These are phyloP conservation scores for Phytopythium aichiense DNA, from an alignment of 352 stramenopile species.

Conservation along the genomic window DNA sequence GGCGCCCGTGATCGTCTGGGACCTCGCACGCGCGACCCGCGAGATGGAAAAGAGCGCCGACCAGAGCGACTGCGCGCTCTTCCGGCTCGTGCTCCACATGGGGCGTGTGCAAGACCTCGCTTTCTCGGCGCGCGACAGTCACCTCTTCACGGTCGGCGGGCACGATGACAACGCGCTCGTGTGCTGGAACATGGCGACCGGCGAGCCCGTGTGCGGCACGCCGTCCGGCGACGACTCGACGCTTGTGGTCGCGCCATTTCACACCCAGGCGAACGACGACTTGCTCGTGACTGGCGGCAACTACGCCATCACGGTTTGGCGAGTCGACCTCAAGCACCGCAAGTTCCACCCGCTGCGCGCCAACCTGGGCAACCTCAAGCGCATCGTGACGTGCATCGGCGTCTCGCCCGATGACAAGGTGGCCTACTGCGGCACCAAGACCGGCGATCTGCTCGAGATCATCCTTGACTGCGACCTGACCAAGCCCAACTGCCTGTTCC, in stretches of 20 bases:
- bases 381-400: slow-evolving; percentile 91
- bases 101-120: slow-evolving; percentile 91
- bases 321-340: slow-evolving; percentile 81
- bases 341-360: slow-evolving; percentile 94
- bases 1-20: slow-evolving; percentile 94
- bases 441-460: slow-evolving; percentile 95
- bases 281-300: slow-evolving; percentile 94
- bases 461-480: slow-evolving; percentile 93
- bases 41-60: slow-evolving; percentile 60
- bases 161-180: slow-evolving; percentile 97
- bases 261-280: slow-evolving; percentile 84
- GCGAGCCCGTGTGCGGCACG: slow-evolving; percentile 90
- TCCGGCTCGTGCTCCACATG: slow-evolving; percentile 94
- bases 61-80: slow-evolving; percentile 66
- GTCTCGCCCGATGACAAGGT: slow-evolving; percentile 92
- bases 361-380: slow-evolving; percentile 91
- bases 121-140: slow-evolving; percentile 87
- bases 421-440: slow-evolving; percentile 94
- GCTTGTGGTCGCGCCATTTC: slow-evolving; percentile 85
- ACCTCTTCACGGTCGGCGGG: slow-evolving; percentile 91
- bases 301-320: slow-evolving; percentile 90
- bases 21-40: slow-evolving; percentile 84
- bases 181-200: slow-evolving; percentile 91
- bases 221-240: slow-evolving; percentile 92
- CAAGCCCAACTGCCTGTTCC: slow-evolving; percentile 79